These are phyloP conservation scores for Trypethelium eluteriae DNA, from an alignment of 495 filamentous ascomycete species.

Conservation along the genomic window DNA sequence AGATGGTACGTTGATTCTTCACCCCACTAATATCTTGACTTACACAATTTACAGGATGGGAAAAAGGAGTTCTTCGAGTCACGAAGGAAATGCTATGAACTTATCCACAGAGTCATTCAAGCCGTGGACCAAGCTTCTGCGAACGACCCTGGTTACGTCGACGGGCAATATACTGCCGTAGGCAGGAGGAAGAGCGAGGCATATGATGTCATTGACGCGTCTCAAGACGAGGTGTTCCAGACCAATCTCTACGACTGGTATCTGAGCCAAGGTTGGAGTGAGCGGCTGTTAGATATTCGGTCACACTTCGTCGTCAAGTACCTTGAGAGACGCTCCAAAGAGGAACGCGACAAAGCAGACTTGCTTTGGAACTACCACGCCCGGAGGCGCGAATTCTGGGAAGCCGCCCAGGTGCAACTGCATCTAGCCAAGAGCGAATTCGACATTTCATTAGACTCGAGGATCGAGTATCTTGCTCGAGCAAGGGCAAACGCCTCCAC, in stretches of 20 bases:
- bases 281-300: conserved; percentile 72
- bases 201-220: conserved; percentile 75
- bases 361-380: conserved; percentile 89
- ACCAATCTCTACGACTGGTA: conserved; percentile 97
- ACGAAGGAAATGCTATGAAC: conserved; percentile 71
- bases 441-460: conserved; percentile 59
- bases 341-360: conserved; percentile 68
- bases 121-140: conserved; percentile 63
- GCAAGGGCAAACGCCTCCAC: conserved; percentile 83
- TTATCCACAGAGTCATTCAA: conserved; percentile 69
- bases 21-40: neutral
- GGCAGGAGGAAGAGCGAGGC: conserved; percentile 78
- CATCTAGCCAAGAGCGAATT: conserved; percentile 77
- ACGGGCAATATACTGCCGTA: conserved; percentile 66
- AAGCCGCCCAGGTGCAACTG: conserved; percentile 78
- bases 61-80: conserved; percentile 57
- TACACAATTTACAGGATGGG: conserved; percentile 48
- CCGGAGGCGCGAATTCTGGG: conserved; percentile 67
- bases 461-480: conserved; percentile 81
- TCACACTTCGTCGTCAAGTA: conserved; percentile 83
- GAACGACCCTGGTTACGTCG: conserved; percentile 58
- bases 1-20: conserved; percentile 39
- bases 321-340: conserved; percentile 60
- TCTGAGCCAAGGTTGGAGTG: conserved; percentile 67
- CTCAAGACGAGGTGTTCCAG: conserved; percentile 85